These are phyloP conservation scores for Tetrahymena thermophila DNA, from an alignment of 73 alveolate species.

Conservation along the genomic window DNA sequence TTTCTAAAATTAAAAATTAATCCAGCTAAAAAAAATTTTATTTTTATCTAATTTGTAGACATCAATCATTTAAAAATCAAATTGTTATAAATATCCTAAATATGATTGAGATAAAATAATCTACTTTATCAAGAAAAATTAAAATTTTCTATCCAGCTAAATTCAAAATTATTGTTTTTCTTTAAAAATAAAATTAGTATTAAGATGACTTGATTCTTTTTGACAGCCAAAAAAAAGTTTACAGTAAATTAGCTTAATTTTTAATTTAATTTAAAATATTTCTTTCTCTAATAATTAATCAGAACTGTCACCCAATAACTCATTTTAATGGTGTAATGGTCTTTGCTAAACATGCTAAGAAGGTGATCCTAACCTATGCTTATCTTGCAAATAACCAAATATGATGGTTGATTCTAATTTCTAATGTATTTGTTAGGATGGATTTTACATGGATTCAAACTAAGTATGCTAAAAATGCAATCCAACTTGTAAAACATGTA, in stretches of 20 bases:
- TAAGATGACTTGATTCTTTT: neutral
- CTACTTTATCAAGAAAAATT: no score
- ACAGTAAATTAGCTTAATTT: neutral
- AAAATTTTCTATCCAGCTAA: no score
- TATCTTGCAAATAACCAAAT: neutral
- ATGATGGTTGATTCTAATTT: neutral
- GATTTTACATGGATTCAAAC: neutral
- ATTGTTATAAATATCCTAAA: no score
- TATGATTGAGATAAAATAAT: no score
- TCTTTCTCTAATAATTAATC: neutral
- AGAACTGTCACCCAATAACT: neutral
- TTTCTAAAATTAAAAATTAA: no score
- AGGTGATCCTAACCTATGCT: neutral
- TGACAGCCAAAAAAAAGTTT: neutral
- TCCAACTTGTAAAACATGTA: neutral
- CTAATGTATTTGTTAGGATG: neutral
- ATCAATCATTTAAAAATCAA: no score
- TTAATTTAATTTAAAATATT: neutral
- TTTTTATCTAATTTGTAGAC: no score
- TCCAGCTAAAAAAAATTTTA: no score
- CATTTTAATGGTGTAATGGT: neutral
- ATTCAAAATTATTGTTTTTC: no score
- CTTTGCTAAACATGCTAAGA: neutral
- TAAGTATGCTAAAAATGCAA: neutral
- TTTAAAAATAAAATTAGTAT: neutral